Evolutionary conservation across 2,329 filamentous ascomycete species (phyloP), one percentile per base, ranked within the genome.

Genomic region (Magnaporthiopsis poae): DNA sequence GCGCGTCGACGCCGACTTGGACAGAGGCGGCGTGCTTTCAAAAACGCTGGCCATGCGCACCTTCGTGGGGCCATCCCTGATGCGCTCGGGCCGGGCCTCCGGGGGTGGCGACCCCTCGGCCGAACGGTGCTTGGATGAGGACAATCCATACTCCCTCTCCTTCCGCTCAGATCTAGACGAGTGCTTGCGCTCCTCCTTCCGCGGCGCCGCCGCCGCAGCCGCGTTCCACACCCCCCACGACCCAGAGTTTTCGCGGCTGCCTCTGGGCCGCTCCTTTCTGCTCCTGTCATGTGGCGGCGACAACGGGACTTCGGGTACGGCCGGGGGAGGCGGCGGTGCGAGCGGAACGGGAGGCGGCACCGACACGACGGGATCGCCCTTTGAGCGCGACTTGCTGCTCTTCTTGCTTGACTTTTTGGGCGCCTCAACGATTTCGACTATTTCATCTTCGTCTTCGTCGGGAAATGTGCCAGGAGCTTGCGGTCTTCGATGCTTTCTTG

Each of bases 161-260:
- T 83, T 88, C 70, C 83, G 82, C 71, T 87, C 87, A 66, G 88
- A 87, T 73, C 85, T 89, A 0, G 87, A 86, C 11, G 74, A 72
- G 2, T 81, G 74, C 71, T 85, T 86, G 70, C 89, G 88, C 69
- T 82, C 82, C 27, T 88, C 85, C 75, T 78, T 73, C 59, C 71
- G 74, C 25, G 79, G 74, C 3, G 27, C 81, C 77, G 27, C 81
- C 77, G 3, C 81, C 77, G 27, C 81, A 77, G 3, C 83, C 21
- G 86, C 83, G 25, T 84, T 86, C 90, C 90, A 94, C 75, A 87
- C 86, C 52, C 88, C 89, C 91, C 92, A 95, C 36, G 89, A 87
- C 4, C 46, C 21, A 15, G 85, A 81, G 52, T 85, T 83, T 56
- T 90, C 88, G 67, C 91, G 90, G 71, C 87, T 90, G 69, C 92